A percentile compares a stretch with the other conserved stretches of the same genome.
Conservation (phyloP, 1,284 basidiomycete genomes). For the Gomphus sp. region DNA sequence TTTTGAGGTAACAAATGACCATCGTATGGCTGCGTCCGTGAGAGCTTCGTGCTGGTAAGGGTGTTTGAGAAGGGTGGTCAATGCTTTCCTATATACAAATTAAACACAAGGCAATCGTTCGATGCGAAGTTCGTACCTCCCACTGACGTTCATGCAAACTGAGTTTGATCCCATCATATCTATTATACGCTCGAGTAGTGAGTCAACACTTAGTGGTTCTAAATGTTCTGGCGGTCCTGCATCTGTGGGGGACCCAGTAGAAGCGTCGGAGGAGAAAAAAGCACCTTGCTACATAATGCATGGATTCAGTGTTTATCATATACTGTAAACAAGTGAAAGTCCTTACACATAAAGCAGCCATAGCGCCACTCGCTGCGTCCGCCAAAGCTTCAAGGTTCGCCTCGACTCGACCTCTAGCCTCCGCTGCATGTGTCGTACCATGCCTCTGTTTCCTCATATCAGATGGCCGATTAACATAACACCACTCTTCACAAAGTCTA, state of each 20-base stretch:
- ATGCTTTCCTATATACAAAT: slow-evolving; percentile 53
- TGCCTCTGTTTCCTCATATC: slow-evolving; percentile 66
- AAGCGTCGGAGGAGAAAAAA: slow-evolving; percentile 54
- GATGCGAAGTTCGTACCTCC: slow-evolving; percentile 41
- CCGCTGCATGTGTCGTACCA: slow-evolving; percentile 48
- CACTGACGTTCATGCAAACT: slow-evolving; percentile 37
- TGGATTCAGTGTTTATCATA: no score
- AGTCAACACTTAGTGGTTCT: slow-evolving; percentile 42
- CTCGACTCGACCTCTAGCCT: slow-evolving; percentile 61
- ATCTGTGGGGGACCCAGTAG: slow-evolving; percentile 55
- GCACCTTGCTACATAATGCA: slow-evolving; percentile 49
- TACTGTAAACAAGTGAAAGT: neutral
- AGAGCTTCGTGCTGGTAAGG: slow-evolving; percentile 54
- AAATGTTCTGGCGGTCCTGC: slow-evolving; percentile 35
- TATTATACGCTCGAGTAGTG: slow-evolving; percentile 54
- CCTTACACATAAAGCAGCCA: slow-evolving; percentile 80
- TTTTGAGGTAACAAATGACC: slow-evolving; percentile 51
- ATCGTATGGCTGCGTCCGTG: slow-evolving; percentile 60
- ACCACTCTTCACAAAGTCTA: slow-evolving; percentile 90
- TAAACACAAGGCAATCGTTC: slow-evolving; percentile 2
- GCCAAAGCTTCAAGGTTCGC: slow-evolving; percentile 68
- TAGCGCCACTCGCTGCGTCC: slow-evolving; percentile 70
- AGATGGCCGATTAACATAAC: slow-evolving; percentile 71
- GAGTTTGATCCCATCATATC: slow-evolving; percentile 59
- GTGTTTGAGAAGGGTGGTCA: slow-evolving; percentile 62